A percentile compares a stretch with the other conserved stretches of the same genome.
phyloP scores from a whole-genome alignment of 2,329 filamentous ascomycete genomes.

The Huntiella decipiens region DNA sequence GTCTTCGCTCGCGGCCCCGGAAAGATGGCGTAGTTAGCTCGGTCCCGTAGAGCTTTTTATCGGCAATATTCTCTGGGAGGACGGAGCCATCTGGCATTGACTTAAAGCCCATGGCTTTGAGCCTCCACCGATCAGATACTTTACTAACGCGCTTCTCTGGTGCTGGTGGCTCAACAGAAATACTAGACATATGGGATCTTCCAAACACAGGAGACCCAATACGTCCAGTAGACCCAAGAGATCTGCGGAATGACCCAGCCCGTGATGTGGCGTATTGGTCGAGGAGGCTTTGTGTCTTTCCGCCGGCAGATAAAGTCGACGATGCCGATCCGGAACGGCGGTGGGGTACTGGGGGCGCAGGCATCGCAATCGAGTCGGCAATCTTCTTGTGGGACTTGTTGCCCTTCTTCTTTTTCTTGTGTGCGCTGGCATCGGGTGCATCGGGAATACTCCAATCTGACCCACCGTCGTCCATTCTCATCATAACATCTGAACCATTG shows the following conservation, averaged over 20 bases:
- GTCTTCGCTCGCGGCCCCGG: conserved; percentile 14
- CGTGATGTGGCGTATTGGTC: conserved; percentile 10
- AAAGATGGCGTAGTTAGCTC: too few relatives aligned
- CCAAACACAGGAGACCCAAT: conserved; percentile 10
- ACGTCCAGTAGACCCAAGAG: conserved; percentile 14
- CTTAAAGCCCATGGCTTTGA: conserved; percentile 32
- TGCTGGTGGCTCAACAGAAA: not conserved
- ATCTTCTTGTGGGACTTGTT: not conserved
- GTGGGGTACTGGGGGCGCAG: conserved; percentile 2
- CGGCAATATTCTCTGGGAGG: conserved; percentile 30
- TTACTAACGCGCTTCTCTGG: conserved; percentile 18
- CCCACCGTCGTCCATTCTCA: conserved; percentile 8
- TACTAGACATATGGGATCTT: conserved; percentile 10
- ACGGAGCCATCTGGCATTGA: conserved; percentile 34
- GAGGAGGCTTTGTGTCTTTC: conserved; percentile 10
- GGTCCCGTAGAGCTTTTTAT: conserved; percentile 21
- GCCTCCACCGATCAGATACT: conserved; percentile 26
- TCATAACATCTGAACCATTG: too few relatives aligned
- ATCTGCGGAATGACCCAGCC: conserved; percentile 4
- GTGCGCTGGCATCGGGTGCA: conserved; percentile 1
- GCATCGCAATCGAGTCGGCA: conserved; percentile 2
- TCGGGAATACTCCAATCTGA: conserved; percentile 10
- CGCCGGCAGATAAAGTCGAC: conserved; percentile 10
- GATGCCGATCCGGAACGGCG: conserved; percentile 6
- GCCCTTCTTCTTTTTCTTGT: conserved; percentile 5